A percentile compares a stretch with the other conserved stretches of the same genome.
phyloP scores from a whole-genome alignment of 2,329 filamentous ascomycete species.

The Colletotrichum navitas region DNA sequence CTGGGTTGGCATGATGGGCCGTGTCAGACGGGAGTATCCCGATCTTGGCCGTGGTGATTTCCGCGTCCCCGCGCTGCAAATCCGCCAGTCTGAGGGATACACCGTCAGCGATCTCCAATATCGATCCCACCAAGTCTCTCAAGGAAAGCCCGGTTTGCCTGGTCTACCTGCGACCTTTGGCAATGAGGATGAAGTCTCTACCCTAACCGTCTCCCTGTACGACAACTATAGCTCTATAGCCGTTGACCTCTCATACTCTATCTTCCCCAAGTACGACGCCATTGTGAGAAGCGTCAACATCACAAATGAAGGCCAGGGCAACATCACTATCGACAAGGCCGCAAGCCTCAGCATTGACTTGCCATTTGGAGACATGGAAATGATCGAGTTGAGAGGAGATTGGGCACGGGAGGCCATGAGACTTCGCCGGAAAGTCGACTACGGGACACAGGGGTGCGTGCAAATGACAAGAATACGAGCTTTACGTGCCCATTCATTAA shows the following conservation, averaged over 20 bases:
- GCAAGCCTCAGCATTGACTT: slow-evolving; percentile 73
- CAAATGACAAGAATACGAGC: too few species aligned
- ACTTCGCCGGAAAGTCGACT: slow-evolving; percentile 67
- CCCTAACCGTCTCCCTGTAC: slow-evolving; percentile 68
- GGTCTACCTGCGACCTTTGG: slow-evolving; percentile 73
- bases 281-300: slow-evolving; percentile 72
- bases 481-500: not conserved
- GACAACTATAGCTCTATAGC: slow-evolving; percentile 70
- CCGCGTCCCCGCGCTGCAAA: slow-evolving; percentile 70
- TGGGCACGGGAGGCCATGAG: slow-evolving; percentile 71
- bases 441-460: slow-evolving; percentile 65
- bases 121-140: slow-evolving; percentile 65
- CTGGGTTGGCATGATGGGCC: slow-evolving; percentile 65
- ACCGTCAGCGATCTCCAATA: slow-evolving; percentile 71
- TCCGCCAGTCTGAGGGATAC: slow-evolving; percentile 69
- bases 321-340: slow-evolving; percentile 67
- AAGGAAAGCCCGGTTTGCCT: slow-evolving; percentile 68
- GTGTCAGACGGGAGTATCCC: slow-evolving; percentile 70
- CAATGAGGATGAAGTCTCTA: slow-evolving; percentile 66
- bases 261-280: slow-evolving; percentile 73
- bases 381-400: slow-evolving; percentile 73
- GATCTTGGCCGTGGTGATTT: slow-evolving; percentile 75
- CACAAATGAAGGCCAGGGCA: slow-evolving; percentile 67
- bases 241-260: slow-evolving; percentile 71
- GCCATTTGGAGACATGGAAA: slow-evolving; percentile 70